Percentiles rank a stretch among this genome's conserved stretches.
Conservation (phyloP, 768 basidiomycete genomes). For the Trametes cubensis region DNA sequence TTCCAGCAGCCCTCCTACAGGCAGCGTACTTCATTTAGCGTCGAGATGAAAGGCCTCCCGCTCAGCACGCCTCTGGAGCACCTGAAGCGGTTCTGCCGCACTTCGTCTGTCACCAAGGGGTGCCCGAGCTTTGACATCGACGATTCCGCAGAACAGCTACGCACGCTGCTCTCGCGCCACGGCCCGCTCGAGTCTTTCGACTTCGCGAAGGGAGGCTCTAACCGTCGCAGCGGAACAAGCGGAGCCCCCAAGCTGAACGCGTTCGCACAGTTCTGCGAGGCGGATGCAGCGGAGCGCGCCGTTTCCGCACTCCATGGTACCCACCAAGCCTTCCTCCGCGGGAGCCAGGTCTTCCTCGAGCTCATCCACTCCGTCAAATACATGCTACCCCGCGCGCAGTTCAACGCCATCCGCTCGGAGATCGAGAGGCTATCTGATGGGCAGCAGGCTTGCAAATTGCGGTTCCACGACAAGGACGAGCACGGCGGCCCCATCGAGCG, state of each 20-base stretch:
- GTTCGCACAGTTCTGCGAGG: constrained; percentile 45
- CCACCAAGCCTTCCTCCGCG: constrained; percentile 42
- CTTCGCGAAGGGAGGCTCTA: constrained; percentile 17
- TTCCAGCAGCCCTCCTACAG: constrained; percentile 36
- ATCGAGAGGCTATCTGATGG: constrained; percentile 39
- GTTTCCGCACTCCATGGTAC: constrained; percentile 30
- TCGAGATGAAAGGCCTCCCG: constrained; percentile 51
- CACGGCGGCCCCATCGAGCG: constrained; percentile 31
- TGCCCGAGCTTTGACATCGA: constrained; percentile 39
- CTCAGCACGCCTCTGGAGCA: constrained; percentile 35
- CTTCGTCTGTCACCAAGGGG: constrained; percentile 32
- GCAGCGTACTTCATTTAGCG: constrained; percentile 43
- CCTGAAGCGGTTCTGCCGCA: constrained; percentile 38
- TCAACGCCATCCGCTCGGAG: constrained; percentile 40
- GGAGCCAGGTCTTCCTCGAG: constrained; percentile 41
- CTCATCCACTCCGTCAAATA: constrained; percentile 46
- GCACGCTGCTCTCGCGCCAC: constrained; percentile 37
- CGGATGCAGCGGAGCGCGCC: constrained; percentile 39
- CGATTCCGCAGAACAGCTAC: constrained; percentile 38
- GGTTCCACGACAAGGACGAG: constrained; percentile 33
- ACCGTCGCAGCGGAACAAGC: constrained; percentile 22
- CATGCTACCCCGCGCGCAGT: constrained; percentile 37
- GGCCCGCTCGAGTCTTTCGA: constrained; percentile 48
- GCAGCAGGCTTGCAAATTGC: constrained; percentile 39
- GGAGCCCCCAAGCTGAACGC: constrained; percentile 40